Evolutionary conservation across 1,139 yeast genomes (phyloP).

Genomic region (Scheffersomyces titani): DNA sequence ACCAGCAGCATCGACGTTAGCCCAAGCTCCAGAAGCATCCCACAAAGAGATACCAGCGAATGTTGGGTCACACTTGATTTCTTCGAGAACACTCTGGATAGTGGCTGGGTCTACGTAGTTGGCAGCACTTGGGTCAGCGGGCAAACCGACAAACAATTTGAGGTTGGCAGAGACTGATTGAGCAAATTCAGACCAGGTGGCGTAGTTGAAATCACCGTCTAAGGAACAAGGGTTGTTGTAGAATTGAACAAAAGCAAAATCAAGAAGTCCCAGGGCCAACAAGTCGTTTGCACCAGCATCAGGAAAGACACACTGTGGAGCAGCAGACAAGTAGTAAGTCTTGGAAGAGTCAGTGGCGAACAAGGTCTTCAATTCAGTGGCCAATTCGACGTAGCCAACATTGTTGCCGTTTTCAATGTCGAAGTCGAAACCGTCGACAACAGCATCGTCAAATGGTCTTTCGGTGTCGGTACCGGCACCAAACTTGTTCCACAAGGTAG

Average conservation of each 20-base stretch:
- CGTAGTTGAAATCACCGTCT: constrained; percentile 17
- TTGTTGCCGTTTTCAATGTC: constrained; percentile 14
- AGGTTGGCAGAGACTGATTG: constrained; percentile 14
- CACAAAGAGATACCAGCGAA: constrained; percentile 31
- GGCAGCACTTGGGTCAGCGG: constrained; percentile 12
- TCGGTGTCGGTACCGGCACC: constrained; percentile 13
- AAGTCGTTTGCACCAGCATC: constrained; percentile 17
- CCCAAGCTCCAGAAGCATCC: constrained; percentile 25
- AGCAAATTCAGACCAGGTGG: constrained; percentile 16
- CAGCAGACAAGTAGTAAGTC: constrained; percentile 17
- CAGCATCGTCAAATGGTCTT: constrained; percentile 16
- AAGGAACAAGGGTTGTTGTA: constrained; percentile 20
- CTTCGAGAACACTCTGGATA: constrained; percentile 13
- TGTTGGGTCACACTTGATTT: constrained; percentile 15
- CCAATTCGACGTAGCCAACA: constrained; percentile 12
- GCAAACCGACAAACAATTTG: constrained; percentile 18
- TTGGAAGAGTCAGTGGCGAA: constrained; percentile 7
- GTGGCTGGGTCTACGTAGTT: constrained; percentile 20
- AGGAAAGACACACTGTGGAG: constrained; percentile 23
- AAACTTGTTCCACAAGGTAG: constrained; percentile 14
- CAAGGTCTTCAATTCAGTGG: constrained; percentile 10
- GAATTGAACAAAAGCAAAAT: constrained; percentile 21
- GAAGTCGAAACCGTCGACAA: constrained; percentile 18
- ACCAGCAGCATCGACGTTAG: constrained; percentile 1
- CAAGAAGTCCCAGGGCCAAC: constrained; percentile 12